Evolutionary conservation across 208 protist genomes (phyloP), one percentile per base, ranked within the genome.

Genomic region (Trypanosoma scelopori): DNA sequence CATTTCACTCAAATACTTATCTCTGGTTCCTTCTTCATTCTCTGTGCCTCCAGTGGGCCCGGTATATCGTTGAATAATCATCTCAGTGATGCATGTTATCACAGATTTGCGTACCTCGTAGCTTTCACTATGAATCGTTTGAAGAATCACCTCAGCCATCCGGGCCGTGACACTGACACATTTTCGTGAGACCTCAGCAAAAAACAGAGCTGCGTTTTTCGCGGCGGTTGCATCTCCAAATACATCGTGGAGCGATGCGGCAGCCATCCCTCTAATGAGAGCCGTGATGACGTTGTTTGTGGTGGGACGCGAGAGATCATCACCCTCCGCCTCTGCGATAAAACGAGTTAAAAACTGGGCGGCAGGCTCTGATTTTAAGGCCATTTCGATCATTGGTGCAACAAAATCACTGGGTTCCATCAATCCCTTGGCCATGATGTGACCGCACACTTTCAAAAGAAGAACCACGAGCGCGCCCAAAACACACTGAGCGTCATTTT

Each of bases 91-190:
- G 52, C 79, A 91, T 25, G 90, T 93, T 32, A 96, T 75, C 18
- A 82, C 82, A 5, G 87, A 77, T 65, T 96, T 96, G 5, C 90
- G 78, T 28, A 96, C 51, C 46, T 96, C 90, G 57, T 96, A 92
- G 55, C 74, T 96, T 59, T 96, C 90, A 56, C 85, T 89, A 43
- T 89, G 75, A 30, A 93, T 59, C 6, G 77, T 82, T 22, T 82
- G 78, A 20, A 85, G 52, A 61, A 93, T 73, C 1, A 82, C 32
- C 13, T 87, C 67, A 3, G 81, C 45, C 71, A 91, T 84, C 47
- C 81, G 80, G 39, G 83, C 72, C 42, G 83, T 82, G 27, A 87
- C 83, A 60, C 84, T 93, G n/a, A 96, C 78, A 67, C 85, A 84
- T 52, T 78, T 81, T 65, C 79, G 78, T 13, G 90, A 69, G 45